Conservation (phyloP, 2,329 filamentous ascomycete genomes). For the Penicillium sp. region DNA sequence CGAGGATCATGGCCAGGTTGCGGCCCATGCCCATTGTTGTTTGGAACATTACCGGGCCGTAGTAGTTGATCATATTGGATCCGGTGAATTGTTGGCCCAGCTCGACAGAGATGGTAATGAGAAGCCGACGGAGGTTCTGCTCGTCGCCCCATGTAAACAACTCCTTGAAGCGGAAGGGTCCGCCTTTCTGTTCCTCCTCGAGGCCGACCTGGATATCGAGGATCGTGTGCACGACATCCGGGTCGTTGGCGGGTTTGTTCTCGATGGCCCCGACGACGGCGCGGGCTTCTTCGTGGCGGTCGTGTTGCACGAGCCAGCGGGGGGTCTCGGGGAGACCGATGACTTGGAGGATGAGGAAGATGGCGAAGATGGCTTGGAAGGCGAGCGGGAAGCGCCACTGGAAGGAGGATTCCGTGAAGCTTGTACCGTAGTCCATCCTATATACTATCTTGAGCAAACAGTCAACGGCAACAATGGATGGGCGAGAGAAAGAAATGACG, state of each 20-base stretch:
- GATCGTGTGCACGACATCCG: constrained; percentile 21
- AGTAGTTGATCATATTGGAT: constrained; percentile 48
- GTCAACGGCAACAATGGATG: no score
- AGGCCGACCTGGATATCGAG: constrained; percentile 29
- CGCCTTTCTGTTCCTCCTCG: constrained; percentile 33
- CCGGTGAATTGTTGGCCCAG: constrained; percentile 45
- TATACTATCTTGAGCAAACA: constrained; percentile 27
- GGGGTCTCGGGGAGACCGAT: constrained; percentile 37
- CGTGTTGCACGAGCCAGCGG: constrained; percentile 36
- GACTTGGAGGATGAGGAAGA: constrained; percentile 32
- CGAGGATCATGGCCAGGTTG: constrained; percentile 59
- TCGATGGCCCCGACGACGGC: constrained; percentile 30
- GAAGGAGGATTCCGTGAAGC: constrained; percentile 42
- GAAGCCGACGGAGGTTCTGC: constrained; percentile 40
- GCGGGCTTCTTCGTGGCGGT: constrained; percentile 32
- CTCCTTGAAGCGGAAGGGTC: constrained; percentile 43
- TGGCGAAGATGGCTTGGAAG: constrained; percentile 35
- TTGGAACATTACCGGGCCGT: constrained; percentile 47
- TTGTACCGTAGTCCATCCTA: constrained; percentile 49
- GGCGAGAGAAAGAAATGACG: background rate
- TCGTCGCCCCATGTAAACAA: constrained; percentile 38
- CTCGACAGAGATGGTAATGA: constrained; percentile 41
- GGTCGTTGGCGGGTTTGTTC: constrained; percentile 18
- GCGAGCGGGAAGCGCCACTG: constrained; percentile 38
- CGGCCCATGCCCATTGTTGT: constrained; percentile 46